These are phyloP conservation scores for Panus rudis DNA, from an alignment of 768 basidiomycete genomes.

Conservation along the genomic window DNA sequence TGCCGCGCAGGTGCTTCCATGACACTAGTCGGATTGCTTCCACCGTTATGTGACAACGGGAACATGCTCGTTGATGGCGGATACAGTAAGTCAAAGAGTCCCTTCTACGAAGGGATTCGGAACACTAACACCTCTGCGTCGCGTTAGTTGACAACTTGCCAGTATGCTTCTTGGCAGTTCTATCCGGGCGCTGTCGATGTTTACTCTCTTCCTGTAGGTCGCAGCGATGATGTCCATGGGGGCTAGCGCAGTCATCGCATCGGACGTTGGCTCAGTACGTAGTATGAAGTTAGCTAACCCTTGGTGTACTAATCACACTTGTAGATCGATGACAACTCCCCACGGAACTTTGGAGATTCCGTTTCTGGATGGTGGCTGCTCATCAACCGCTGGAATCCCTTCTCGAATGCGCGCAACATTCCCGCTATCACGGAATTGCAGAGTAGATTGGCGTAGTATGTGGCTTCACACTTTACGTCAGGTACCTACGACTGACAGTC, in stretches of 20 bases:
- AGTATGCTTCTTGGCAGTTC: conserved; percentile 31
- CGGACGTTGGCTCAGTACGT: conserved; percentile 84
- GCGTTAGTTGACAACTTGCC: conserved; percentile 88
- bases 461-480: conserved; percentile 12
- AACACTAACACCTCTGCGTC: no score
- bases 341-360: conserved; percentile 89
- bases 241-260: conserved; percentile 83
- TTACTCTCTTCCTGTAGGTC: conserved; percentile 40
- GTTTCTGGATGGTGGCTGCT: conserved; percentile 96
- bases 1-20: conserved; percentile 78
- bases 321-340: conserved; percentile 90
- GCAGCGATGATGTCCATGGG: conserved; percentile 90
- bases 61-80: conserved; percentile 88
- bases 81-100: conserved; percentile 52
- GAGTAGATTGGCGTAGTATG: conserved; percentile 90
- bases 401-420: conserved; percentile 66
- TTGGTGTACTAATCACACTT: not conserved
- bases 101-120: no score
- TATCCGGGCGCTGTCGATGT: not conserved
- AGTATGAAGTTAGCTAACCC: not conserved
- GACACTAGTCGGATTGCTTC: conserved; percentile 92
- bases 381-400: conserved; percentile 89
- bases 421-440: conserved; percentile 93
- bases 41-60: conserved; percentile 92
- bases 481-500: not conserved